These are phyloP conservation scores for Gryganskiella cystojenkinii DNA, from an alignment of 192 early-diverging fungal genomes.

Conservation along the genomic window DNA sequence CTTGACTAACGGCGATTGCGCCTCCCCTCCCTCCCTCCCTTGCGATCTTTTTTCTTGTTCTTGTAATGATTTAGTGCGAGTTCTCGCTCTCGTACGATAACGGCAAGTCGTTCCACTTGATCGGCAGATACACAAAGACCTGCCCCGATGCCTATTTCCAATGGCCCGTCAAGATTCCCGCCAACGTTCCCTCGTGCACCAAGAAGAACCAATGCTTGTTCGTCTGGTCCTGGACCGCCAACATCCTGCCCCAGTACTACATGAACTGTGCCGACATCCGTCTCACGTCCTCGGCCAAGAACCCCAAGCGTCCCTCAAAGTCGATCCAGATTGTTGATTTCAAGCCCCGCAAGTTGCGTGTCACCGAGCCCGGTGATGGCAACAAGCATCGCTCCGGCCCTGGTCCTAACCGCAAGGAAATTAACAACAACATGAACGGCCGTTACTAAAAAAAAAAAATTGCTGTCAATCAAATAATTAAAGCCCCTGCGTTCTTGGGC, in stretches of 20 bases:
- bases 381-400: slow-evolving; percentile 23
- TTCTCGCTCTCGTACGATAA: slow-evolving; percentile 74
- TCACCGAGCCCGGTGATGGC: slow-evolving; percentile 38
- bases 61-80: slow-evolving; percentile 74
- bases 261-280: slow-evolving; percentile 79
- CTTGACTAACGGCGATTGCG: no score
- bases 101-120: slow-evolving; percentile 62
- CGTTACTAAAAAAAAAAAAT: slow-evolving; percentile 10
- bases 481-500: not conserved
- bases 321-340: slow-evolving; percentile 42
- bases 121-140: slow-evolving; percentile 47
- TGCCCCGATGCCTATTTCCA: slow-evolving; percentile 54
- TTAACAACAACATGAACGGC: slow-evolving; percentile 36
- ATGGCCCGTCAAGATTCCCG: slow-evolving; percentile 55
- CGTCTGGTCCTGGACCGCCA: slow-evolving; percentile 77
- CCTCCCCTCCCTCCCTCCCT: no score
- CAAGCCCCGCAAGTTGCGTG: slow-evolving; percentile 1
- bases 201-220: slow-evolving; percentile 48
- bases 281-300: slow-evolving; percentile 53
- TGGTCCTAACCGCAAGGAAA: slow-evolving; percentile 27
- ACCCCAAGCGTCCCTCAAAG: slow-evolving; percentile 6
- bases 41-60: no score
- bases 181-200: slow-evolving; percentile 48
- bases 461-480: not conserved
- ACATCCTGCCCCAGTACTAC: slow-evolving; percentile 81